A percentile compares a stretch with the other conserved stretches of the same genome.
Conservation (phyloP, 169 alveolate genomes). For the Plasmodium cynomolgi region DNA sequence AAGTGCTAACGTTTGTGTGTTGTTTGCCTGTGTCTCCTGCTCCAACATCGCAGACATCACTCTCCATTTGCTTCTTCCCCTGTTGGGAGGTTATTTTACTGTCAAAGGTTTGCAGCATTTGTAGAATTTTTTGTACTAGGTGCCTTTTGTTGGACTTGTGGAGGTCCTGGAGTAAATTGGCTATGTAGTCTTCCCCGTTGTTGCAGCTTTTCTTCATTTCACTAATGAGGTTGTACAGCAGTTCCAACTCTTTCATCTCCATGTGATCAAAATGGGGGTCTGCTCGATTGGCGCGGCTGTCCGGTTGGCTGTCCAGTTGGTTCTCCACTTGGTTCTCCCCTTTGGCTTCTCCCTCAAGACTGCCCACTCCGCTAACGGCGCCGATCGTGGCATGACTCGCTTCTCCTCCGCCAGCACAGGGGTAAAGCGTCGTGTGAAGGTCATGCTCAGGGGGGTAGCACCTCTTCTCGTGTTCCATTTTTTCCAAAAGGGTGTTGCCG, state of each 20-base stretch:
- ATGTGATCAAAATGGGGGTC: constrained; percentile 12
- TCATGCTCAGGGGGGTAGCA: not conserved
- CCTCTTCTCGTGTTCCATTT: not conserved
- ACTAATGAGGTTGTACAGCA: constrained; percentile 4
- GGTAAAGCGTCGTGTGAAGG: not conserved
- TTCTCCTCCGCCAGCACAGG: not conserved
- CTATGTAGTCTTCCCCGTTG: constrained; percentile 55
- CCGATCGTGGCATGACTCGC: not conserved
- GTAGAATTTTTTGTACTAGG: constrained; percentile 20
- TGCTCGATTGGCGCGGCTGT: not conserved
- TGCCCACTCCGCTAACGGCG: not conserved
- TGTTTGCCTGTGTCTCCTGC: not conserved
- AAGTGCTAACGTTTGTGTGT: not conserved
- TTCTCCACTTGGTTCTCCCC: not conserved
- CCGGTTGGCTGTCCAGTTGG: not conserved
- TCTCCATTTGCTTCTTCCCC: not conserved
- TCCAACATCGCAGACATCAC: not conserved
- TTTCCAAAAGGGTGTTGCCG: not conserved
- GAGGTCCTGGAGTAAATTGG: constrained; percentile 30
- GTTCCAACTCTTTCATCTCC: constrained; percentile 12
- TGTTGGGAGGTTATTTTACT: not conserved
- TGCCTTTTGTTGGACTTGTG: constrained; percentile 27
- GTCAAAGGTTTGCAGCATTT: constrained; percentile 33
- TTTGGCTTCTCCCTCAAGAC: not conserved
- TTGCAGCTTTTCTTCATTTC: constrained; percentile 37